phyloP scores from a whole-genome alignment of 306 rosid genomes.

The Fagus crenata region DNA sequence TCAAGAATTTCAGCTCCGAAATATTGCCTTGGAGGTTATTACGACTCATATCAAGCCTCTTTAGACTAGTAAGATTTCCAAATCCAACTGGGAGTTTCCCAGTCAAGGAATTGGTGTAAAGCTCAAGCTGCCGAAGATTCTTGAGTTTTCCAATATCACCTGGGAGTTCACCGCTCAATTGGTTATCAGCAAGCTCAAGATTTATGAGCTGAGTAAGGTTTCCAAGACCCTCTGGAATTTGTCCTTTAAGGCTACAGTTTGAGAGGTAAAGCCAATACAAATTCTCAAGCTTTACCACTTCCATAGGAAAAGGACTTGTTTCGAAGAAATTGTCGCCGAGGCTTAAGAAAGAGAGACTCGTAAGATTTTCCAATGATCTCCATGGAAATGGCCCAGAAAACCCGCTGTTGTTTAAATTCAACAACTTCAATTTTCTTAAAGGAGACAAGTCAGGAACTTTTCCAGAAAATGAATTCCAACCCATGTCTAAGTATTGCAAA shows the following conservation, averaged over 20 bases:
- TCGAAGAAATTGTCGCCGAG: slow-evolving; percentile 67
- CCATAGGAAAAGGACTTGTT: slow-evolving; percentile 47
- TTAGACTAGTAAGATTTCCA: slow-evolving; percentile 64
- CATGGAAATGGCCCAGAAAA: slow-evolving; percentile 83
- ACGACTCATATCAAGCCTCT: slow-evolving; percentile 50
- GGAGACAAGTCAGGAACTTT: slow-evolving; percentile 64
- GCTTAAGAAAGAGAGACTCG: slow-evolving; percentile 57
- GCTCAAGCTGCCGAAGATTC: slow-evolving; percentile 59
- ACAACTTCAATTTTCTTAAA: slow-evolving; percentile 39
- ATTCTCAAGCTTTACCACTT: slow-evolving; percentile 57
- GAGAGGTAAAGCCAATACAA: slow-evolving; percentile 77
- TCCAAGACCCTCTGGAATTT: slow-evolving; percentile 62
- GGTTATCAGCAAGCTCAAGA: slow-evolving; percentile 69
- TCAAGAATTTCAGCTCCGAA: slow-evolving; percentile 56
- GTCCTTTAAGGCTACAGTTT: slow-evolving; percentile 64
- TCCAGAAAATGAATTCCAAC: slow-evolving; percentile 58
- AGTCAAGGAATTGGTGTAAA: slow-evolving; percentile 52
- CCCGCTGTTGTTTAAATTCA: slow-evolving; percentile 58
- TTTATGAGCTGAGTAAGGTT: slow-evolving; percentile 59
- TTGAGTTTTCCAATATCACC: slow-evolving; percentile 52
- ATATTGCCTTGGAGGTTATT: slow-evolving; percentile 72
- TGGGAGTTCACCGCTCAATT: slow-evolving; percentile 63
- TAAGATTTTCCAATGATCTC: slow-evolving; percentile 69
- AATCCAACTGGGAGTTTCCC: slow-evolving; percentile 66
- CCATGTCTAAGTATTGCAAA: slow-evolving; percentile 67